These are phyloP conservation scores for Triangularia setosa DNA, from an alignment of 2,329 filamentous ascomycete species.

Conservation along the genomic window DNA sequence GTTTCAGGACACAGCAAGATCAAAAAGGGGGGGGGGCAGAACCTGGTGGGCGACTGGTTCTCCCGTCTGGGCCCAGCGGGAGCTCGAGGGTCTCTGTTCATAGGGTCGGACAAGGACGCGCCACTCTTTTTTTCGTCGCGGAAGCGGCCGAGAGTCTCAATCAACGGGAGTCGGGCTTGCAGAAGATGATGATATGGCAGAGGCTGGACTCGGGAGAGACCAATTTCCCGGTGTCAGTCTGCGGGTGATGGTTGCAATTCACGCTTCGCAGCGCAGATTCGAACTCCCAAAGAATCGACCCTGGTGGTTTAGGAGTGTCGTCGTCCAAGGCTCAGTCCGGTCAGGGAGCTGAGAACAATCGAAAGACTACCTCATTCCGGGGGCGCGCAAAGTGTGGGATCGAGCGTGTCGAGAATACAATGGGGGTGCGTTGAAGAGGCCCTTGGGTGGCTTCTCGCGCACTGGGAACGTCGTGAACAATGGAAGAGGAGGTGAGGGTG, in stretches of 20 bases:
- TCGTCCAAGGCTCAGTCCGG: slow-evolving; percentile 49
- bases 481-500: slow-evolving; percentile 8
- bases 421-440: background rate
- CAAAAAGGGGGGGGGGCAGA: slow-evolving; percentile 29
- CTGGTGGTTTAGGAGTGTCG: background rate
- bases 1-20: slow-evolving; percentile 1
- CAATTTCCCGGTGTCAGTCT: background rate
- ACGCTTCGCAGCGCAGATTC: slow-evolving; percentile 10
- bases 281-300: slow-evolving; percentile 9
- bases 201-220: slow-evolving; percentile 1
- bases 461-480: slow-evolving; percentile 16
- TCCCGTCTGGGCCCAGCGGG: slow-evolving; percentile 58
- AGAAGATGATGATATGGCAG: slow-evolving; percentile 10
- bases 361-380: slow-evolving; percentile 57
- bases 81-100: slow-evolving; percentile 53
- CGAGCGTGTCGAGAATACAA: slow-evolving; percentile 22
- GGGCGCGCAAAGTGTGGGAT: slow-evolving; percentile 16
- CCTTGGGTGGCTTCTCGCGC: slow-evolving; percentile 1
- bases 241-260: background rate
- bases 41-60: slow-evolving; percentile 55
- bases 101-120: slow-evolving; percentile 32
- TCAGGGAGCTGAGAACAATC: slow-evolving; percentile 56
- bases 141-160: slow-evolving; percentile 17
- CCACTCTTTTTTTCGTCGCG: slow-evolving; percentile 17
- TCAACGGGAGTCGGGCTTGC: slow-evolving; percentile 8